Evolutionary conservation across 371 early-diverging fungal species (phyloP).

Genomic region (Cokeromyces recurvatus): DNA sequence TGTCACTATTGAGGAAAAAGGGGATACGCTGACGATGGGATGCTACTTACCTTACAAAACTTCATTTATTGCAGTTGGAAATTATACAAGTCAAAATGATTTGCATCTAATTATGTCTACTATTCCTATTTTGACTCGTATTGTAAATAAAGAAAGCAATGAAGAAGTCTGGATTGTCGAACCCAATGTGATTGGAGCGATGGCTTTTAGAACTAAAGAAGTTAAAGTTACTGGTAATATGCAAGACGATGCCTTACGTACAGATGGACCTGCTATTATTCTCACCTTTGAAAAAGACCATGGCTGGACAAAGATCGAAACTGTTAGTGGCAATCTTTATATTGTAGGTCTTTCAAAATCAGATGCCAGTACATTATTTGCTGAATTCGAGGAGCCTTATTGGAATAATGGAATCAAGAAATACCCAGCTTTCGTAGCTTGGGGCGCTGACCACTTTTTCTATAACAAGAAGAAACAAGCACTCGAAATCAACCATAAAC

Average conservation of each 20-base stretch:
- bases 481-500: slow-evolving; percentile 31
- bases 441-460: slow-evolving; percentile 46
- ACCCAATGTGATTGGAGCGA: slow-evolving; percentile 48
- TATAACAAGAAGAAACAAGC: slow-evolving; percentile 18
- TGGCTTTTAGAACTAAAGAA: slow-evolving; percentile 57
- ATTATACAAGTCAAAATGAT: slow-evolving; percentile 52
- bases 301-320: slow-evolving; percentile 51
- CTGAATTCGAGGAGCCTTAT: slow-evolving; percentile 52
- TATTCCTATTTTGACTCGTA: slow-evolving; percentile 60
- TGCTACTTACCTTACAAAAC: slow-evolving; percentile 59
- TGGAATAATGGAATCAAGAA: slow-evolving; percentile 36
- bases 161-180: slow-evolving; percentile 73
- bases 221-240: slow-evolving; percentile 37
- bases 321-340: slow-evolving; percentile 31
- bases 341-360: slow-evolving; percentile 38
- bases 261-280: slow-evolving; percentile 33
- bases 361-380: slow-evolving; percentile 51
- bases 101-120: slow-evolving; percentile 58
- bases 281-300: slow-evolving; percentile 41
- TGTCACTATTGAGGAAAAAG: slow-evolving; percentile 24
- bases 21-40: slow-evolving; percentile 30
- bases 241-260: slow-evolving; percentile 30
- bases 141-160: slow-evolving; percentile 14
- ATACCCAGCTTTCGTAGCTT: slow-evolving; percentile 34
- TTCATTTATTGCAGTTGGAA: slow-evolving; percentile 65